Evolutionary conservation across 768 basidiomycete genomes (phyloP), one percentile per base, ranked within the genome.

Genomic region (Hemileccinum rubropunctum): DNA sequence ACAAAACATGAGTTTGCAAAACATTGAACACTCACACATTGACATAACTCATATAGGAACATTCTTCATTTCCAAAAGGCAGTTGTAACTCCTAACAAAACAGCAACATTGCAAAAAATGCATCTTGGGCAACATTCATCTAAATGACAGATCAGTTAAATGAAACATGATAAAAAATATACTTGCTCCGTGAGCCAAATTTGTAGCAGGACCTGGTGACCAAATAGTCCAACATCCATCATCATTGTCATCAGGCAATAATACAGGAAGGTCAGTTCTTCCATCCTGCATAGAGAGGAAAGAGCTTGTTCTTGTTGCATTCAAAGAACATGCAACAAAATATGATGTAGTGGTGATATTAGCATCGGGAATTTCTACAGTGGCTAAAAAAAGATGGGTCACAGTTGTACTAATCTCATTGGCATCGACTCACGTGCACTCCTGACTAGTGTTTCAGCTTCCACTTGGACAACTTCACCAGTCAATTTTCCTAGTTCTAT

Each of bases 251-350:
- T 14, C 1, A 15, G 27, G 6, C 15, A n/a, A 15, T 36, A 9
- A 18, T 7, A 18, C 2, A 21, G 26, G 2, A 6, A 27, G 3
- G 12, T 3, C 26, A 14, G 26, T 18, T 37, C 26, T 45, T 2
- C 53, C 53, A 51, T 41, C 17, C 15, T 40, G 11, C 45, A 55
- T 45, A 3, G 46, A n/a, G 28, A 8, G 55, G 38, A 6, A 35
- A n/a, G 2, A 21, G 3, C 12, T 13, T 4, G 33, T 6, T 3
- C 34, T 15, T 33, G 13, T 33, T 26, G 46, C 28, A 41, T 50
- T 33, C 7, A 55, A 13, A 17, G 38, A 41, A 7, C 56, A 57
- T 51, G 42, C 52, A 11, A 45, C 42, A 48, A 45, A 57, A 30
- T 37, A 44, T 3, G 38, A 4, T n/a, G 35, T 38, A 14, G 6